Evolutionary conservation across 257 asterid genomes (phyloP), one percentile per base, ranked within the genome.

Genomic region (Perilla frutescens): DNA sequence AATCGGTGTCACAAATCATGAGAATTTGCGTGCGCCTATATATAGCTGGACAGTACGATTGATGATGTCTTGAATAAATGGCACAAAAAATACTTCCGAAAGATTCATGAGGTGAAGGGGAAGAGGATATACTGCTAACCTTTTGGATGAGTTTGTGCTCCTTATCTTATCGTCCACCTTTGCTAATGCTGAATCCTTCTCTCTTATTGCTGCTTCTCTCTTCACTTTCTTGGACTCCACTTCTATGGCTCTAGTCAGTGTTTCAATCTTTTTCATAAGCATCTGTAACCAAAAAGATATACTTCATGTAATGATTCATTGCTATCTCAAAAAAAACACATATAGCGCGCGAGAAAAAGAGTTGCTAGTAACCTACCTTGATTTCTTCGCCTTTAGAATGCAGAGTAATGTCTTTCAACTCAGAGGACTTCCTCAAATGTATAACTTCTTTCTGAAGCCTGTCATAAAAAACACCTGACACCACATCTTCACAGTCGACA

Each of bases 401-500:
- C 84, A 93, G 81, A 64, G 64, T 78, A 29, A 50, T 44, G 0
- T 84, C 92, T 84, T 88, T 91, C 68, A 78, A 57, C 41, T 86
- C 87, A 66, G 87, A 87, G 47, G 80, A 56, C 80, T 90, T 93
- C 80, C 96, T 91, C 84, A 89, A 80, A 50, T 51, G 75, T 65
- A 88, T 74, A 75, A 93, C 95, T 82, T 93, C 98, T 84, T 81
- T 93, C 87, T 93, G 98, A 56, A 91, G 96, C 81, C 82, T 81
- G 81, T 93, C 98, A 36, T 91, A 93, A 67, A 93, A 61, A 75
- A 87, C 81, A 45, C 98, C 98, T 0, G 98, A 88, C 11, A 91
- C 97, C 78, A 68, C 44, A 73, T 93, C 98, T 45, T 90, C 90
- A 13, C 37, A 57, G 31, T 76, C 79, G 15, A 13, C 40, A 50